Base-by-base conservation (phyloP, 768 basidiomycete species). In the Calvatia gigantea region DNA sequence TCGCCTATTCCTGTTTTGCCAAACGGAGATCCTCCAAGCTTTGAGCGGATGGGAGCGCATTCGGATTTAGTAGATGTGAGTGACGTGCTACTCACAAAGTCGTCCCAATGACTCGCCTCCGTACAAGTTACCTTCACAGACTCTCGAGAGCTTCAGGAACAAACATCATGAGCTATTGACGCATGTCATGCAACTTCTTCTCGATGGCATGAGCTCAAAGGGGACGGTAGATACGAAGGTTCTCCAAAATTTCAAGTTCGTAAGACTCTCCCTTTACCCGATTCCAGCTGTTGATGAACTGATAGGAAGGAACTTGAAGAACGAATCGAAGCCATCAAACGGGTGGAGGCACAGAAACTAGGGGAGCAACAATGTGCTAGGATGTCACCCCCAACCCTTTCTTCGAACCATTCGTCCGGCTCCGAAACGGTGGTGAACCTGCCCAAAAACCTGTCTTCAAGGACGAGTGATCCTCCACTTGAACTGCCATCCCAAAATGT, bases 301-400 rank as follows among this genome's bases (percentile, higher is more conserved):
- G 14, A 38, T 19, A 60, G 59, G 8, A 41, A 56, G 17, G 29
- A 42, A 7, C 38, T 60, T 15, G 51, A 53, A 4, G 50, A 56
- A 17, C 50, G 59, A 19, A 41, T 60, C 11, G 31, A 31, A 23
- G 51, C 55, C 1, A 46, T 60, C 25, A 41, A 56, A 14, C 49
- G 54, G 54, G 46, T 49, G 7, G 39, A 25, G 29, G 19, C 46
- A 4, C 46, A 23, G 6, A 49, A 27, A 6, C 38, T 32, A 32
- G 29, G 38, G 5, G 33, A 4, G 17, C 54, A 49, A 21, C 27
- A 31, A 1, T 32, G 31, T 19, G n/a, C n/a, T 8, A 23, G n/a
- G 31, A 23, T 7, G 41, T 8, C 19, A 11, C 23, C 41, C 25
- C 3, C 19, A 21, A 25, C 41, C 12, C 21, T 11, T 14, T 12